These are phyloP conservation scores for Poa annua DNA, from an alignment of 176 grass and related monocot species.

Conservation along the genomic window DNA sequence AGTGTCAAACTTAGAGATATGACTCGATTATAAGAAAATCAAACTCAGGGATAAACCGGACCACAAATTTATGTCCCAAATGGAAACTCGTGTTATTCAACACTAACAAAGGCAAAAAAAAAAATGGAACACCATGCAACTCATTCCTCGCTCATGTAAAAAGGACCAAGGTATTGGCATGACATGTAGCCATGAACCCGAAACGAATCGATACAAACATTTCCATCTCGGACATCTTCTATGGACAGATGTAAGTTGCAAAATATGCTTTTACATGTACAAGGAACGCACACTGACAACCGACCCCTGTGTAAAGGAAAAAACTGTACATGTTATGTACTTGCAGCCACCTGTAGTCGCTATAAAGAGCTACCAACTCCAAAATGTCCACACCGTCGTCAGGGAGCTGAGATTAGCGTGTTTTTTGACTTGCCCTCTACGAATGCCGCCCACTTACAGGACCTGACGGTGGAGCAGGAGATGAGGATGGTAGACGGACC, in stretches of 20 bases:
- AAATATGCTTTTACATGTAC: slow-evolving; percentile 61
- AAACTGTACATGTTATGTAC: slow-evolving; percentile 76
- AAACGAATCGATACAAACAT: slow-evolving; percentile 36
- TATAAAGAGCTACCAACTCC: slow-evolving; percentile 10
- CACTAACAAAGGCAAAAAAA: not conserved
- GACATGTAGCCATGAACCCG: not conserved
- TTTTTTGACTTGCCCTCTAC: slow-evolving; percentile 20
- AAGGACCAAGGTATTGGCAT: slow-evolving; percentile 9
- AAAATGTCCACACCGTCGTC: not conserved
- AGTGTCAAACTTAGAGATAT: not conserved
- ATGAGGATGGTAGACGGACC: slow-evolving; percentile 65
- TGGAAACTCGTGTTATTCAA: not conserved
- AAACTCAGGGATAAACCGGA: not conserved
- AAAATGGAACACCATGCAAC: not conserved
- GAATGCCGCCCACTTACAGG: slow-evolving; percentile 50
- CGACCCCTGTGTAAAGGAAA: slow-evolving; percentile 39
- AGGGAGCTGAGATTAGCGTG: not conserved
- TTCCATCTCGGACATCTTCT: slow-evolving; percentile 38
- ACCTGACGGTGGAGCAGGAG: slow-evolving; percentile 44
- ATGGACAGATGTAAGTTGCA: slow-evolving; percentile 50
- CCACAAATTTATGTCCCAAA: not conserved
- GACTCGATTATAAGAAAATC: not conserved
- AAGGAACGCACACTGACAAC: slow-evolving; percentile 42
- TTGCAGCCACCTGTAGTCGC: slow-evolving; percentile 23
- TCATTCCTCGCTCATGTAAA: slow-evolving; percentile 7